phyloP scores from a whole-genome alignment of 2,329 filamentous ascomycete genomes.

The Parastagonospora nodorum region DNA sequence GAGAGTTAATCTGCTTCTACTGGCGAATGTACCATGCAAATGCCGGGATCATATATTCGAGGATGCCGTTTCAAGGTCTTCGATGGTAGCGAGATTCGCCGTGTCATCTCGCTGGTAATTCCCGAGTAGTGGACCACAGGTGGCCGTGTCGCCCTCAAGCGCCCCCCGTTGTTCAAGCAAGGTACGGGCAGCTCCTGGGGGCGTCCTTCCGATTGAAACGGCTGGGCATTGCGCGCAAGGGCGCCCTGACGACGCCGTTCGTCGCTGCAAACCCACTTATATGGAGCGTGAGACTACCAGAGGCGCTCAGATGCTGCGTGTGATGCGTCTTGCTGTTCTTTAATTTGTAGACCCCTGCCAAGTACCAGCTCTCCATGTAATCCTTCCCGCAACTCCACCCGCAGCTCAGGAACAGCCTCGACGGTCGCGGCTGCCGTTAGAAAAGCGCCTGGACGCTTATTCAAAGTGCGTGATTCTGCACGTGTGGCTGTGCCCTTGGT shows the following conservation, averaged over 20 bases:
- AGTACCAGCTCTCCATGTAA: constrained; percentile 15
- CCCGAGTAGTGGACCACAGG: too few species aligned
- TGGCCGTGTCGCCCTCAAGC: constrained; percentile 11
- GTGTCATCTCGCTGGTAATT: constrained; percentile 6
- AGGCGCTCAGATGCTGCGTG: constrained; percentile 7
- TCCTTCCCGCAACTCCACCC: constrained; percentile 14
- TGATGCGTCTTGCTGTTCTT: constrained; percentile 14
- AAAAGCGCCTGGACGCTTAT: neutral
- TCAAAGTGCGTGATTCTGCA: neutral
- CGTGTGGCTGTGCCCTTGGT: constrained; percentile 1
- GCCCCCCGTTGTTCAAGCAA: constrained; percentile 25
- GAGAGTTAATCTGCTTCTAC: neutral
- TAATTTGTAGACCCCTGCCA: constrained; percentile 29
- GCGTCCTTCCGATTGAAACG: constrained; percentile 23
- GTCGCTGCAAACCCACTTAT: constrained; percentile 13
- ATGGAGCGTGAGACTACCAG: constrained; percentile 4
- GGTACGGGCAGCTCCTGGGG: constrained; percentile 25
- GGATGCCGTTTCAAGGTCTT: constrained; percentile 16
- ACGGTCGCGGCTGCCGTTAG: neutral
- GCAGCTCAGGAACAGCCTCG: constrained; percentile 4
- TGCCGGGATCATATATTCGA: constrained; percentile 4
- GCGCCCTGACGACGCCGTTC: constrained; percentile 16
- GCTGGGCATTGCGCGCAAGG: constrained; percentile 13
- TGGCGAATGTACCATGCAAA: constrained; percentile 1
- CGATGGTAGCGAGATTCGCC: constrained; percentile 16